These are phyloP conservation scores for Oryza nivara DNA, from an alignment of 176 grass and related monocot species.

Conservation along the genomic window DNA sequence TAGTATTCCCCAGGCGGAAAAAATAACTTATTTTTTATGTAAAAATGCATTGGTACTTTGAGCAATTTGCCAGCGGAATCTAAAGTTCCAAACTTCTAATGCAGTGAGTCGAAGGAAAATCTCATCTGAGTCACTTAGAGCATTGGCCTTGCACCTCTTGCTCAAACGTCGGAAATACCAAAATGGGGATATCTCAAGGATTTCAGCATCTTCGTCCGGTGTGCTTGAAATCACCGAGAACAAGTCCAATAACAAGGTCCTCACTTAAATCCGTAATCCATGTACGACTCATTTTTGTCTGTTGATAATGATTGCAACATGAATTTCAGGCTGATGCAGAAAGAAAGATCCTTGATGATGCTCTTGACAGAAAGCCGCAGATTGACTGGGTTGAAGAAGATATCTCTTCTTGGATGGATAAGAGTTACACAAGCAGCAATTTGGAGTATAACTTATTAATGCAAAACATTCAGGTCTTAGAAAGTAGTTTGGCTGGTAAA, in stretches of 20 bases:
- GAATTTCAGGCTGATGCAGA: conserved; percentile 46
- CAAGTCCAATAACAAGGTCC: conserved; percentile 43
- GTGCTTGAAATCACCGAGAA: conserved; percentile 46
- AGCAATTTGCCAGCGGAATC: neutral
- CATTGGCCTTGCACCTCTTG: conserved; percentile 43
- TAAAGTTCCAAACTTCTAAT: conserved; percentile 19
- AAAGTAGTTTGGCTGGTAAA: conserved; percentile 60
- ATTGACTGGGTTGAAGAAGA: conserved; percentile 35
- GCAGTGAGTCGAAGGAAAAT: conserved; percentile 41
- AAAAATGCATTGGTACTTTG: neutral
- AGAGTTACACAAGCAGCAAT: conserved; percentile 14
- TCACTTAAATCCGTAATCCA: neutral
- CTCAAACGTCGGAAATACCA: neutral
- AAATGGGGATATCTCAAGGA: neutral
- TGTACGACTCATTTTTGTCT: conserved; percentile 15
- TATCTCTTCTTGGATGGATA: conserved; percentile 43
- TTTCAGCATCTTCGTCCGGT: conserved; percentile 28
- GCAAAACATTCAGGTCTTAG: conserved; percentile 65
- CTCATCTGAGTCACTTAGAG: conserved; percentile 31
- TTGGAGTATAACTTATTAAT: conserved; percentile 63
- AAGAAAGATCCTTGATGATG: conserved; percentile 15
- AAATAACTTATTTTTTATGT: neutral
- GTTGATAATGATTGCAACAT: conserved; percentile 6
- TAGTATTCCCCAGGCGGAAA: neutral
- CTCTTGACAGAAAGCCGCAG: conserved; percentile 19